Evolutionary conservation across 2,329 filamentous ascomycete species (phyloP).

Genomic region (Neofusicoccum umdonicola): DNA sequence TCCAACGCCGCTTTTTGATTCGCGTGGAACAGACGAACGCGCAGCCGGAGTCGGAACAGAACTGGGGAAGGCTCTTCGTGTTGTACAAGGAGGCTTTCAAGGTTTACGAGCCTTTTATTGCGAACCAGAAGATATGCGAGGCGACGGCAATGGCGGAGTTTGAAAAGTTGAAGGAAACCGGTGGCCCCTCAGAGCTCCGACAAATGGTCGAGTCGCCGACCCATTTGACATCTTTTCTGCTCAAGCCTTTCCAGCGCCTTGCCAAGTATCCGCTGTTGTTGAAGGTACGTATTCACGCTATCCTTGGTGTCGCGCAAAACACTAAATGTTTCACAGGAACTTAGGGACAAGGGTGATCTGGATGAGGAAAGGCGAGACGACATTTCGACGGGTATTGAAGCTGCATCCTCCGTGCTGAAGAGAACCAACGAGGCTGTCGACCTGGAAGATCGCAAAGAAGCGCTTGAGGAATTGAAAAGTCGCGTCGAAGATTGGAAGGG

Average conservation of each 20-base stretch:
- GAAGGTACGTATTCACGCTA: slow-evolving; percentile 55
- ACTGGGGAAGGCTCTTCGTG: slow-evolving; percentile 92
- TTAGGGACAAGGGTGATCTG: slow-evolving; percentile 78
- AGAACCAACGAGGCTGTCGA: slow-evolving; percentile 90
- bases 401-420: slow-evolving; percentile 76
- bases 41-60: slow-evolving; percentile 70
- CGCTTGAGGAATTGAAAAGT: slow-evolving; percentile 73
- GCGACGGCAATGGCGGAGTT: slow-evolving; percentile 80
- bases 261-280: slow-evolving; percentile 92
- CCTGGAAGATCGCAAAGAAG: slow-evolving; percentile 78
- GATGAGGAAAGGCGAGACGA: slow-evolving; percentile 70
- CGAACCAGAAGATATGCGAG: slow-evolving; percentile 90
- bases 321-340: slow-evolving; percentile 56
- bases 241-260: slow-evolving; percentile 94
- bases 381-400: slow-evolving; percentile 72
- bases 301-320: background rate
- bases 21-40: slow-evolving; percentile 94
- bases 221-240: slow-evolving; percentile 83
- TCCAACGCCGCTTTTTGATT: slow-evolving; percentile 91
- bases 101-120: slow-evolving; percentile 95
- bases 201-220: slow-evolving; percentile 84
- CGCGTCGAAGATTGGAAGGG: slow-evolving; percentile 98
- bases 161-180: slow-evolving; percentile 76
- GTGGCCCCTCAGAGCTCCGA: slow-evolving; percentile 58
- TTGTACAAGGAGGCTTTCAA: slow-evolving; percentile 82